Evolutionary conservation across 306 rosid species (phyloP), one percentile per base, ranked within the genome.

Genomic region (Prunus campanulata): DNA sequence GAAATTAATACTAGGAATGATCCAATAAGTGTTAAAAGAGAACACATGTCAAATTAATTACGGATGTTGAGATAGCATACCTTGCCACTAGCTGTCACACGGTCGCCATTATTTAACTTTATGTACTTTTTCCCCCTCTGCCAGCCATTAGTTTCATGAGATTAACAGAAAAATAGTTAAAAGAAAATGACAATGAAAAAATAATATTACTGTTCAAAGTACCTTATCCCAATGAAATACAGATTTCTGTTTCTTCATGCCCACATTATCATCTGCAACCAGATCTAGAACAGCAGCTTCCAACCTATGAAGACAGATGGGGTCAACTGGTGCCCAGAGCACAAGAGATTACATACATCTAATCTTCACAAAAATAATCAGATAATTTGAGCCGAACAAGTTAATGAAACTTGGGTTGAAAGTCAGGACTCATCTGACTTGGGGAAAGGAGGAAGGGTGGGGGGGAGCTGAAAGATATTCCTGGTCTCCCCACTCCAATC

Each of bases 161-260:
- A 72, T 77, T 42, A 80, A 62, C 75, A 52, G 68, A 22, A 50
- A 52, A 50, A 48, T 35, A 35, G 35, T 64, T 74, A 66, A 62
- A 10, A 69, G 7, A 55, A 63, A 27, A 77, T 57, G 4, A 48
- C 25, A 51, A 32, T 13, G 69, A 78, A 3, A 61, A 59, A 49
- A 29, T 32, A 71, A 63, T 14, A 24, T 60, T 79, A 79, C 22
- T 11, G 69, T 54, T 60, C 56, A 57, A 46, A 59, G 68, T 78
- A 92, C 98, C 97, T 87, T 94, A 71, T 91, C 98, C 98, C 98
- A 94, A 83, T 92, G 98, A 85, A 74, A 92, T 9, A 80, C 86
- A 47, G 98, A 92, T 83, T 91, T 90, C 66, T 92, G 96, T 84
- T 85, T 94, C 93, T 85, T 50, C 85, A 94, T 90, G 85, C 95